phyloP scores from a whole-genome alignment of 257 asterid genomes.

The Gentiana straminea region DNA sequence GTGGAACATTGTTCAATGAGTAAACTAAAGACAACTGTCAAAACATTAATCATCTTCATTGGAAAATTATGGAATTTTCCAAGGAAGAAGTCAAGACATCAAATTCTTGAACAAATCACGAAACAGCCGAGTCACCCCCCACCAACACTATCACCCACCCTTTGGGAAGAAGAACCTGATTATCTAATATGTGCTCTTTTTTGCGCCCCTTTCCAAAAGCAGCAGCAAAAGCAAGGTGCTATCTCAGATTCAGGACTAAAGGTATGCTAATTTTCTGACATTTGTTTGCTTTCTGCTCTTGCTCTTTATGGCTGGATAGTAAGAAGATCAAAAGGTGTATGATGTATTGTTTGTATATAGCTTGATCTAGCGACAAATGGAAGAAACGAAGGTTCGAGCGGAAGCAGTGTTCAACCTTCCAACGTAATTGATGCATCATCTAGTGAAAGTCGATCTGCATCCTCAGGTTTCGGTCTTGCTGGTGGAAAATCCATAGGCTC shows the following conservation, averaged over 20 bases:
- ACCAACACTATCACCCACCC: not conserved
- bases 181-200: not conserved
- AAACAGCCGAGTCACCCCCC: no score
- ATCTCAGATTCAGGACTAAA: conserved; percentile 48
- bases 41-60: no score
- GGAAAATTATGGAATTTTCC: no score
- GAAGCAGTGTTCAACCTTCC: conserved; percentile 20
- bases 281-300: not conserved
- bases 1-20: not conserved
- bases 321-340: not conserved
- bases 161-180: not conserved
- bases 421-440: conserved; percentile 20
- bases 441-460: conserved; percentile 19
- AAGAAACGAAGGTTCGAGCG: conserved; percentile 15
- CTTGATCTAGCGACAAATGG: conserved; percentile 35
- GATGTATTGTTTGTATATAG: conserved; percentile 17
- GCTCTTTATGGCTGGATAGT: not conserved
- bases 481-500: conserved; percentile 33
- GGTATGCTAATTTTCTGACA: conserved; percentile 23
- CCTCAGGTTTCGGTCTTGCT: conserved; percentile 22
- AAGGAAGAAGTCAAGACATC: not conserved
- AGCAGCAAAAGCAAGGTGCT: conserved; percentile 28
- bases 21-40: no score
- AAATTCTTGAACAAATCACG: not conserved
- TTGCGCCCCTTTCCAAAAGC: not conserved